Evolutionary conservation across 2,329 filamentous ascomycete species (phyloP), one percentile per base, ranked within the genome.

Genomic region (Diplocarpon mali): DNA sequence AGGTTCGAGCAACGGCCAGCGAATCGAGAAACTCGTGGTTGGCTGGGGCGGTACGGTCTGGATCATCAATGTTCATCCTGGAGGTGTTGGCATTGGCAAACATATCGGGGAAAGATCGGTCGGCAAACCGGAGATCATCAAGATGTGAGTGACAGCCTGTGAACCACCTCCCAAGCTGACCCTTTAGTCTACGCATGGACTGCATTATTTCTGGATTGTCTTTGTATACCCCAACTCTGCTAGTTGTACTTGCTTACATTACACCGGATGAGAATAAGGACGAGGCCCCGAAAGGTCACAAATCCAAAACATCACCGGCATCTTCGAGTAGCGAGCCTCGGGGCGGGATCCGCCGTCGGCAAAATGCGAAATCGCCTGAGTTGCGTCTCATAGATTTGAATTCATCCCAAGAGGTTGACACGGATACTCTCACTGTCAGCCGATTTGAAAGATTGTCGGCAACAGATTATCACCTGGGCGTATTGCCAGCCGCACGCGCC

Each of bases 121-220:
- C 55, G 90, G 87, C 27, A 82, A 79, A 55, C 89, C 87, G 40
- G 87, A 95, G 62, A 90, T 96, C 61, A 79, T 87, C 50, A 93
- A 94, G 65, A 89, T 90, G 85, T 93, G 63, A 74, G 85, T 74
- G 24, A 8, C 3, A 12, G 11, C 9, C 30, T 12, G 10, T 32
- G 20, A 24, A n/a, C 7, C n/a, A 15, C 14, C 8, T 35, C 13
- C 24, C 8, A 35, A 5, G 17, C 62, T 66, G 55, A 66, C 61
- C 40, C 20, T 20, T 14, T 53, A 89, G 83, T 66, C 76, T 96
- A 66, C 85, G 88, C 60, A 94, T 92, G 66, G 92, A 98, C 69
- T 96, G 92, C 71, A 88, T 95, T 64, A 87, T 98, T 70, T 95
- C 92, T 62, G 92, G 92, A 59, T 83, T 98, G 65, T 93, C 90